Conservation (phyloP, 495 filamentous ascomycete genomes). For the Penicillium waksmanii region DNA sequence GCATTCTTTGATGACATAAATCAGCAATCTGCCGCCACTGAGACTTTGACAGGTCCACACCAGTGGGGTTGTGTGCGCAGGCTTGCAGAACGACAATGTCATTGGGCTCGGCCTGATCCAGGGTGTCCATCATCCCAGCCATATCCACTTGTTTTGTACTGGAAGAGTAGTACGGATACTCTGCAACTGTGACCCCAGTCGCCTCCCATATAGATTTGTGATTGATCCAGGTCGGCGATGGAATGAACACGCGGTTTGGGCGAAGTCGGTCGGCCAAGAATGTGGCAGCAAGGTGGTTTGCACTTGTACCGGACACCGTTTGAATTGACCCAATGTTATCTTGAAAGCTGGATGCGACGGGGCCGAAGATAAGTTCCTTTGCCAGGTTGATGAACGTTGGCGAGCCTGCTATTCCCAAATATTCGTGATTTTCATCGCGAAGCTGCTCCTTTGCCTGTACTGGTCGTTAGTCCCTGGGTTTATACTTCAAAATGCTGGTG, state of each 20-base stretch:
- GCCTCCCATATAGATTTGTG: constrained; percentile 35
- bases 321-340: constrained; percentile 44
- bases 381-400: constrained; percentile 1
- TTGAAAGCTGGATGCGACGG: background rate
- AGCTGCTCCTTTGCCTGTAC: constrained; percentile 4
- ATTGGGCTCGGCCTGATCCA: constrained; percentile 22
- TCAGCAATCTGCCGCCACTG: constrained; percentile 42
- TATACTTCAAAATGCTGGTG: background rate
- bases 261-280: constrained; percentile 59
- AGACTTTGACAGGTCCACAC: constrained; percentile 33
- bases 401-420: constrained; percentile 6
- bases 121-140: constrained; percentile 23
- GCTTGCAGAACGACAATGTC: constrained; percentile 45
- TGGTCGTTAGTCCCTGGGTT: background rate
- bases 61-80: constrained; percentile 52
- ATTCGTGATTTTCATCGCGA: constrained; percentile 8
- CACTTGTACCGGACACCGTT: constrained; percentile 86
- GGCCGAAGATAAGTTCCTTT: background rate
- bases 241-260: constrained; percentile 30
- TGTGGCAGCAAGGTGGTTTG: constrained; percentile 75
- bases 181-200: constrained; percentile 16
- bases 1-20: constrained; percentile 26
- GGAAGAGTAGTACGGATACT: constrained; percentile 39
- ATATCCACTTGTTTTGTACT: constrained; percentile 8
- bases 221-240: constrained; percentile 38